Evolutionary conservation across 1,284 basidiomycete genomes (phyloP), one percentile per base, ranked within the genome.

Genomic region (Cystobasidium sp.): DNA sequence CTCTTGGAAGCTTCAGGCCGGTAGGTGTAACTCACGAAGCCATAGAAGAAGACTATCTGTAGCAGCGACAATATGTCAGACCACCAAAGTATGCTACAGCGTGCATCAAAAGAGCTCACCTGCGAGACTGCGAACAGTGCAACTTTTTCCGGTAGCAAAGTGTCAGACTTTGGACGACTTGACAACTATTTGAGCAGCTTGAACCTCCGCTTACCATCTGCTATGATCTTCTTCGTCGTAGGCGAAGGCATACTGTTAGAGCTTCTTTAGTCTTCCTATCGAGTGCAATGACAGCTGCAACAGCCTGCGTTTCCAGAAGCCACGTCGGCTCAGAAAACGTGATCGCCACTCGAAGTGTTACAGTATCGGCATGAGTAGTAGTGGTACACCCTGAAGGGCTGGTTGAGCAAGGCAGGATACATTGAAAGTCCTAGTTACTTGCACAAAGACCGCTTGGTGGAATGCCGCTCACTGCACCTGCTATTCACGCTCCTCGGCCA

Each of bases 41-140:
- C 82, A 67, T 81, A 82, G 78, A 81, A 84, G 79, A 83, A 82
- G 16, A 80, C 80, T 37, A 83, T 79, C 76, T 83, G 82, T 18
- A 20, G 61, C 18, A 24, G 39, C 24, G 41, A 41, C n/a, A 62
- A 37, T 9, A 31, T 70, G 24, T n/a, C 10, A 10, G 24, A 39
- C 3, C 16, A 41, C 18, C 24, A 56, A 58, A 16, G 8, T 6
- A 49, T 39, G n/a, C 53, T 20, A 55, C 3, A 20, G 39, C 37
- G n/a, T 39, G 37, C 61, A 6, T 20, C 22, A 41, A 24, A 41
- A 12, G 31, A 44, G 44, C 72, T 24, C 37, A 68, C 72, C 56
- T 68, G 65, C 18, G 49, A 46, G 8, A 74, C 39, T 18, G 72
- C 66, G 41, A 74, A 68, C 55, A 74, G 43, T 9, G 71, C 63